Conservation (phyloP, 2,329 filamentous ascomycete genomes). For the Curvularia sp. region DNA sequence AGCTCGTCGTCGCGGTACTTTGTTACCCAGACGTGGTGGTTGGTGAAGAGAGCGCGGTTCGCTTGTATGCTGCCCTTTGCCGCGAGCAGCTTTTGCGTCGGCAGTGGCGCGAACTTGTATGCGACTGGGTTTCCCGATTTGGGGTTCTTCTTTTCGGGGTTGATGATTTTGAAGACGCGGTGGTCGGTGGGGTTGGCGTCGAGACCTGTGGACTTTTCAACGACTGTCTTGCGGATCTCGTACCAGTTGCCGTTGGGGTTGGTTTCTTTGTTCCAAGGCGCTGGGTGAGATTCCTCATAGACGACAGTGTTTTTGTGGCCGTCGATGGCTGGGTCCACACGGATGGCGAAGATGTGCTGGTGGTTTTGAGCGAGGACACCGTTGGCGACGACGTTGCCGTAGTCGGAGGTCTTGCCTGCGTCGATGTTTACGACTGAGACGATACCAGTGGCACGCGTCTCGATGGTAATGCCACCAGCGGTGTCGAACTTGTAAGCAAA, state of each 20-base stretch:
- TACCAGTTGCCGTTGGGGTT: conserved; percentile 71
- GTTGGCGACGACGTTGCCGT: conserved; percentile 68
- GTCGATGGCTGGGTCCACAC: conserved; percentile 69
- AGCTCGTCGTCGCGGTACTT: conserved; percentile 61
- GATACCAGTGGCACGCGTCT: conserved; percentile 71
- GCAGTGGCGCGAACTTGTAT: conserved; percentile 58
- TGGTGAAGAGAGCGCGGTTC: conserved; percentile 57
- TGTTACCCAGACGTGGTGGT: conserved; percentile 63
- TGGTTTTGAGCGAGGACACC: conserved; percentile 73
- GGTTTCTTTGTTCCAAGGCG: conserved; percentile 58
- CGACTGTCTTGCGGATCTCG: conserved; percentile 57
- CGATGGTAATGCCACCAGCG: conserved; percentile 65
- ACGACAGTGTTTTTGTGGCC: conserved; percentile 61
- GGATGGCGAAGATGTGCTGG: conserved; percentile 68
- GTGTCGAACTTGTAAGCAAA: conserved; percentile 71
- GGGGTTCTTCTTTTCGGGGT: conserved; percentile 55
- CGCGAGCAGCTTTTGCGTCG: conserved; percentile 60
- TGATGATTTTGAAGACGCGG: conserved; percentile 62
- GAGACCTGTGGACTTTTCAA: conserved; percentile 57
- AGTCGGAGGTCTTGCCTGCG: conserved; percentile 60
- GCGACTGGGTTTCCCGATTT: conserved; percentile 55
- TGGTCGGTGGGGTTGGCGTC: conserved; percentile 64
- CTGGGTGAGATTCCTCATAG: conserved; percentile 61
- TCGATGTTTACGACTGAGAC: conserved; percentile 68
- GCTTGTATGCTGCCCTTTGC: conserved; percentile 54